phyloP scores from a whole-genome alignment of 148 eudicot genomes.

The Linanthus parryae region DNA sequence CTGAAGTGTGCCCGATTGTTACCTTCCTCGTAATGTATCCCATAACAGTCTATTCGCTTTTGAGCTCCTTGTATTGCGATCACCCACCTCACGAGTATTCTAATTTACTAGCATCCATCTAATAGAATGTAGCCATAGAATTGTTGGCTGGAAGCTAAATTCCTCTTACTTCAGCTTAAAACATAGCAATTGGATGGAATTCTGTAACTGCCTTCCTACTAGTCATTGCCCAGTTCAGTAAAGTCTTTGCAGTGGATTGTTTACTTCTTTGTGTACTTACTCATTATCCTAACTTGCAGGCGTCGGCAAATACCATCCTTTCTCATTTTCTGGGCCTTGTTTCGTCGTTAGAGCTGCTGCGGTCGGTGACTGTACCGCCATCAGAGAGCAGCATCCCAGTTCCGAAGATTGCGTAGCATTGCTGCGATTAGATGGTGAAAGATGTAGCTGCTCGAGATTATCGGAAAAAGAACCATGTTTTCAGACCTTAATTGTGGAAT shows the following conservation, averaged over 20 bases:
- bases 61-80: no score
- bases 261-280: not conserved
- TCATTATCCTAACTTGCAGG: constrained; percentile 43
- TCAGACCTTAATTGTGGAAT: no score
- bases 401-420: constrained; percentile 45
- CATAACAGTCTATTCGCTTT: no score
- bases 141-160: not conserved
- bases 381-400: constrained; percentile 45
- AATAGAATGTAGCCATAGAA: no score
- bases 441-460: no score
- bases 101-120: no score
- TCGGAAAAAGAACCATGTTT: no score
- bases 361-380: constrained; percentile 73
- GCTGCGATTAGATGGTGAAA: not conserved
- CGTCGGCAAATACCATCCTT: constrained; percentile 82
- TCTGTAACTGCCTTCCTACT: not conserved
- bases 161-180: not conserved
- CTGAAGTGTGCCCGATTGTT: no score
- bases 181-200: not conserved
- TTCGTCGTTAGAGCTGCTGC: constrained; percentile 76
- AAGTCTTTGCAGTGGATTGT: not conserved
- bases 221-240: not conserved
- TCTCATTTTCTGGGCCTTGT: constrained; percentile 88
- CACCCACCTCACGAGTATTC: no score
- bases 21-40: no score